Evolutionary conservation across 345 rosid species (phyloP), one percentile per base, ranked within the genome.

Genomic region (Boechera divaricarpa): DNA sequence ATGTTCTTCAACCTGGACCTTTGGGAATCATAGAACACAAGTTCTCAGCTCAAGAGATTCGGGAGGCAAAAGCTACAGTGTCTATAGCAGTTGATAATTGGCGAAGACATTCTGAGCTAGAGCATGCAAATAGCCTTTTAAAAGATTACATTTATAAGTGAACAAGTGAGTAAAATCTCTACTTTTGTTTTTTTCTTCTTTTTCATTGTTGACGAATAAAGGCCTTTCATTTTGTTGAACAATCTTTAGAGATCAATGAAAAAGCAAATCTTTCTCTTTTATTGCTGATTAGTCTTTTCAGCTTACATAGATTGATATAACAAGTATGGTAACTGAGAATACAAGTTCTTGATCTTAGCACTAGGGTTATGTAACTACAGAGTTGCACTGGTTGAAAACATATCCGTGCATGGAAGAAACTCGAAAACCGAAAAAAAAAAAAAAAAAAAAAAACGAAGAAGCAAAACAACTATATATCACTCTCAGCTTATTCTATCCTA

Each of bases 1-100:
- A 79, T 76, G 95, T 92, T 24, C 83, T 90, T 76, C 97, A 90
- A 79, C 97, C 97, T 35, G 98, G 97, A 51, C 97, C 98, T 9
- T 52, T 90, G 77, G 97, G 97, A 53, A 87, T 90, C 48, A 82
- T 89, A 48, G 95, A 94, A 75, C 97, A 90, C 87, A 89, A 92
- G 77, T 94, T 91, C 84, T 84, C 92, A 1, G 83, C 82, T 2
- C 86, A 87, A 79, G 93, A 94, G 83, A 83, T 94, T 13, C 73
- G 63, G 0, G 81, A 82, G 33, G 97, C 97, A 0, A 86, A 83
- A 73, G 93, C 87, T 72, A 79, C 86, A 4, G 95, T 90, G 38
- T 63, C 51, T 11, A 82, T 62, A 75, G 95, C 97, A 12, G 90
- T 94, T 2, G 85, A 83, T 80, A 87, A 83, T 60, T 92, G 98